phyloP scores from a whole-genome alignment of 2,329 filamentous ascomycete genomes.

The Ceratocystis lukuohia region DNA sequence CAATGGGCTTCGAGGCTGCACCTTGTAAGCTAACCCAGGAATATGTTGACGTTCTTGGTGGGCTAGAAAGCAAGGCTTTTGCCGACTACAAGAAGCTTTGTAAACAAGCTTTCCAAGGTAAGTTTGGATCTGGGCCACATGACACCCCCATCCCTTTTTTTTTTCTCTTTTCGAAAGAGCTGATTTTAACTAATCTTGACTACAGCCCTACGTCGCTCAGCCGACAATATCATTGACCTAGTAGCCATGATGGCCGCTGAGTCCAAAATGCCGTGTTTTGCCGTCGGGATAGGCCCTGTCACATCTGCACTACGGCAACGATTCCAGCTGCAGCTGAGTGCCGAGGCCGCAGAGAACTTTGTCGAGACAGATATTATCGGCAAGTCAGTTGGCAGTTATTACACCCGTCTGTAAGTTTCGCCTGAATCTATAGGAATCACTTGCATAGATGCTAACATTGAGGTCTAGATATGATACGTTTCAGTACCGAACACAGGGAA shows the following conservation, averaged over 20 bases:
- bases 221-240: conserved; percentile 67
- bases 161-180: not conserved
- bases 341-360: conserved; percentile 67
- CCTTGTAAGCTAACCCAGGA: conserved; percentile 79
- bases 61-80: conserved; percentile 54
- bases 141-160: not conserved
- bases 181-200: conserved; percentile 19
- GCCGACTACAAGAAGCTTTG: conserved; percentile 65
- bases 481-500: conserved; percentile 77
- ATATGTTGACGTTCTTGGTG: conserved; percentile 72
- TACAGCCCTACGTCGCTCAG: conserved; percentile 58
- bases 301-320: conserved; percentile 56
- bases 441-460: conserved; percentile 19
- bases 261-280: conserved; percentile 75
- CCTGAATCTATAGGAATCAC: not conserved
- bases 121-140: conserved; percentile 22
- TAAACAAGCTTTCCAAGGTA: conserved; percentile 72
- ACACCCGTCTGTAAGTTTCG: conserved; percentile 59
- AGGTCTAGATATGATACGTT: conserved; percentile 60
- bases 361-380: conserved; percentile 66
- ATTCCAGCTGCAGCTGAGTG: conserved; percentile 71
- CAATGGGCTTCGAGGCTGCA: conserved; percentile 73
- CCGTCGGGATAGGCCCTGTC: conserved; percentile 57
- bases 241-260: conserved; percentile 75
- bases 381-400: conserved; percentile 77